phyloP scores from a whole-genome alignment of 2,329 filamentous ascomycete genomes.

The Zopfia rhizophila region DNA sequence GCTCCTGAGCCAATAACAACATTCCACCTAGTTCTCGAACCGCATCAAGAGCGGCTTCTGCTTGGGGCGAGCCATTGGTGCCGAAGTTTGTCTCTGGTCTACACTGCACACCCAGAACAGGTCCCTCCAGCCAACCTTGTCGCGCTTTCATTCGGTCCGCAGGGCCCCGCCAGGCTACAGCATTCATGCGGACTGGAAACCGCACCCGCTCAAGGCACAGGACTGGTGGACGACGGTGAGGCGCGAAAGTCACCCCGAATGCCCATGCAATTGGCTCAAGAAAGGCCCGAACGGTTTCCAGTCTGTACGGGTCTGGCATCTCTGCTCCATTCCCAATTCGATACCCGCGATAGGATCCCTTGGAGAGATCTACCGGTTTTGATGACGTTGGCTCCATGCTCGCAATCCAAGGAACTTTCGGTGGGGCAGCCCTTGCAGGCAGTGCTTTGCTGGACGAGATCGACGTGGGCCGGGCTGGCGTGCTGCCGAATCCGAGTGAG shows the following conservation, averaged over 20 bases:
- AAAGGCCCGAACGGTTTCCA: conserved; percentile 66
- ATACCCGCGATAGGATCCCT: conserved; percentile 65
- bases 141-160: conserved; percentile 63
- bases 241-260: conserved; percentile 65
- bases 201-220: conserved; percentile 62
- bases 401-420: conserved; percentile 38
- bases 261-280: conserved; percentile 68
- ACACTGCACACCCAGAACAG: conserved; percentile 66
- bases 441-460: conserved; percentile 35
- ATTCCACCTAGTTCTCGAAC: conserved; percentile 68
- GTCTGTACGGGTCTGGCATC: conserved; percentile 68
- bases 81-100: conserved; percentile 66
- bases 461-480: conserved; percentile 15
- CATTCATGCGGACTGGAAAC: conserved; percentile 67
- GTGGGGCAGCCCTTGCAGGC: conserved; percentile 40
- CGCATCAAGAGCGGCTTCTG: conserved; percentile 59
- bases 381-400: conserved; percentile 30
- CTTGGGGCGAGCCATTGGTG: conserved; percentile 35
- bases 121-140: conserved; percentile 67
- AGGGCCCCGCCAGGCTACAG: conserved; percentile 64
- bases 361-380: conserved; percentile 38
- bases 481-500: conserved; percentile 20
- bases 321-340: conserved; percentile 66
- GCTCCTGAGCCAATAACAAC: conserved; percentile 69
- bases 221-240: conserved; percentile 58